Percentiles rank a stretch among this genome's conserved stretches.
These are phyloP conservation scores for Trichoderma sp. DNA, from an alignment of 2,329 filamentous ascomycete genomes.

Conservation along the genomic window DNA sequence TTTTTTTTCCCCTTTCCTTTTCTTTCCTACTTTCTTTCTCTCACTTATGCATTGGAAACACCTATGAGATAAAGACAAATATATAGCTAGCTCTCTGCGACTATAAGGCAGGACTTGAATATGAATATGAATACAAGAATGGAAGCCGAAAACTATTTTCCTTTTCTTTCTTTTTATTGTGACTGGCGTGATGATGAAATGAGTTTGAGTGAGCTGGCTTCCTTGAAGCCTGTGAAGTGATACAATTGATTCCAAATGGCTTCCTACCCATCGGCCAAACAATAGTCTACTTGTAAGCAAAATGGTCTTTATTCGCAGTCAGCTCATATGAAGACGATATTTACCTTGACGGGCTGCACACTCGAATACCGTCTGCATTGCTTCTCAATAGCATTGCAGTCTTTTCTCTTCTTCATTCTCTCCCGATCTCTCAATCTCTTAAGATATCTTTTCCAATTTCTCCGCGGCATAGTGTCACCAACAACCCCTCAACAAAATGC, in stretches of 20 bases:
- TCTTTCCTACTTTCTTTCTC: background rate
- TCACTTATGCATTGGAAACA: slow-evolving; percentile 4
- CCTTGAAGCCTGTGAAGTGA: background rate
- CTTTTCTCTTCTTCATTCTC: background rate
- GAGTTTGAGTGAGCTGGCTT: background rate
- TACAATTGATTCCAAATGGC: background rate
- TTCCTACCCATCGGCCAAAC: background rate
- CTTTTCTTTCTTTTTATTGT: background rate
- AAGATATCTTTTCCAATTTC: background rate
- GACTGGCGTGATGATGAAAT: background rate
- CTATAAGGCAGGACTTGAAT: slow-evolving; percentile 24
- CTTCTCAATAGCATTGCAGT: background rate
- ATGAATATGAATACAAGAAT: slow-evolving; percentile 26
- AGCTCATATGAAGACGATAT: background rate
- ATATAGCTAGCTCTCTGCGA: slow-evolving; percentile 19
- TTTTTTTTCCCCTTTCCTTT: background rate
- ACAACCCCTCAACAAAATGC: no score
- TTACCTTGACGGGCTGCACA: background rate
- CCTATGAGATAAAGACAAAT: slow-evolving; percentile 15
- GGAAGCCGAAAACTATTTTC: background rate
- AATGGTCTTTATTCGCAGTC: background rate
- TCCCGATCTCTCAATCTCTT: no score
- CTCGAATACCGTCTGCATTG: background rate
- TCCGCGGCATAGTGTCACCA: no score
- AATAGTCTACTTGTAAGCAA: background rate